Conservation (phyloP, 257 asterid species). For the Gynochthodes officinalis region DNA sequence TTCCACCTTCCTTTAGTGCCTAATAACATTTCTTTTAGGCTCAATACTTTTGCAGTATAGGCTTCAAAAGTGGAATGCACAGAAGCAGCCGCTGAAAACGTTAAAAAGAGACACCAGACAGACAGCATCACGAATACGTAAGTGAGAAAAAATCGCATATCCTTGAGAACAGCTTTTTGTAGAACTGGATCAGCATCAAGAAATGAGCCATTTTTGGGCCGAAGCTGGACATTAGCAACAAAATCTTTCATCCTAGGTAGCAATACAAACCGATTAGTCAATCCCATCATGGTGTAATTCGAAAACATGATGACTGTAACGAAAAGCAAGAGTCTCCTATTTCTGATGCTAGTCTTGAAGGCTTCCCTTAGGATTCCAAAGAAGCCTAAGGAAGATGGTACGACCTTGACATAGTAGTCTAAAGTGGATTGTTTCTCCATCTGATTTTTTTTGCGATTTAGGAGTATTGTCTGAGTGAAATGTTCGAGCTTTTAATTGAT, state of each 20-base stretch:
- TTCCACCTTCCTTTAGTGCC: not conserved
- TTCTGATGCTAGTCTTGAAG: conserved; percentile 6
- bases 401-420: not conserved
- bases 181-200: not conserved
- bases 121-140: not conserved
- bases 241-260: not conserved
- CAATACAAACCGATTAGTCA: not conserved
- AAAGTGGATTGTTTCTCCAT: conserved; percentile 13
- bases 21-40: not conserved
- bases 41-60: conserved; percentile 1
- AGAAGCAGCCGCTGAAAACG: not conserved
- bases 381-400: conserved; percentile 14
- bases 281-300: not conserved
- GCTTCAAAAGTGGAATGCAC: conserved; percentile 9
- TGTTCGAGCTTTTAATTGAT: not conserved
- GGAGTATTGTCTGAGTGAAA: no score
- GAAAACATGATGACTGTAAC: conserved; percentile 3
- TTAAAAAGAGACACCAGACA: not conserved
- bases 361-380: conserved; percentile 14
- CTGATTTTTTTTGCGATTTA: not conserved
- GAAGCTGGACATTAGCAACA: not conserved
- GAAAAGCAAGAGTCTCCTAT: conserved; percentile 6
- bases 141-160: conserved; percentile 4
- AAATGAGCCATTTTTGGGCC: not conserved
- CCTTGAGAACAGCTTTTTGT: not conserved